These are phyloP conservation scores for Sclerotinia minor DNA, from an alignment of 2,329 filamentous ascomycete genomes.

Conservation along the genomic window DNA sequence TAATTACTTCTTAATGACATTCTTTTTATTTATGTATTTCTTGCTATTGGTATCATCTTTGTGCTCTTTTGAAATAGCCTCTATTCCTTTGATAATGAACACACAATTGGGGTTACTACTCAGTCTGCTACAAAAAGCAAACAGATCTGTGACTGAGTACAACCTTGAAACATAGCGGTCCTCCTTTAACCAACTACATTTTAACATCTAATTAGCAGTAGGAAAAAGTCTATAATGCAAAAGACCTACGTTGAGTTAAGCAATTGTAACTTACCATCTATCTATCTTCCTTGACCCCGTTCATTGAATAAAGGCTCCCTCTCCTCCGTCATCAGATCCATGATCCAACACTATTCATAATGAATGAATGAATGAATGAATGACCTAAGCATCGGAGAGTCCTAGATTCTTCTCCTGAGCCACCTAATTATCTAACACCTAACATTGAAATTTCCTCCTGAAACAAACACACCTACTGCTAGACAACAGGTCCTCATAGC, in stretches of 20 bases:
- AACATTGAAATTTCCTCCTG: not conserved
- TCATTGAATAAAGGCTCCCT: no score
- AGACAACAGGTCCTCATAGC: no score
- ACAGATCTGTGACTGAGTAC: not conserved
- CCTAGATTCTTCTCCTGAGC: not conserved
- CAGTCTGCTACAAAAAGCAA: not conserved
- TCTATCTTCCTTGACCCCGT: not conserved
- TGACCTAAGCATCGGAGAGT: not conserved
- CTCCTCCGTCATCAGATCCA: no score
- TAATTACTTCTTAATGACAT: slow-evolving; percentile 18
- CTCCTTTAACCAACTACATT: not conserved
- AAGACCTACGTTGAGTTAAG: no score
- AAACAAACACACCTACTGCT: not conserved
- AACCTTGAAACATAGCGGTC: not conserved
- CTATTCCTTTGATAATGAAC: not conserved
- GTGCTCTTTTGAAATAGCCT: not conserved
- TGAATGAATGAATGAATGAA: no score
- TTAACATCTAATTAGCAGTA: not conserved
- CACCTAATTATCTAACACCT: not conserved
- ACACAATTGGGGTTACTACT: not conserved
- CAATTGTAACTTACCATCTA: not conserved
- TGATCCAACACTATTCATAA: not conserved
- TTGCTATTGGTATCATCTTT: not conserved
- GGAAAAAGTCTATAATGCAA: not conserved
- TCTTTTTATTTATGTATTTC: not conserved